Evolutionary conservation across 495 filamentous ascomycete species (phyloP), one percentile per base, ranked within the genome.

Genomic region (Pseudevernia furfuracea): DNA sequence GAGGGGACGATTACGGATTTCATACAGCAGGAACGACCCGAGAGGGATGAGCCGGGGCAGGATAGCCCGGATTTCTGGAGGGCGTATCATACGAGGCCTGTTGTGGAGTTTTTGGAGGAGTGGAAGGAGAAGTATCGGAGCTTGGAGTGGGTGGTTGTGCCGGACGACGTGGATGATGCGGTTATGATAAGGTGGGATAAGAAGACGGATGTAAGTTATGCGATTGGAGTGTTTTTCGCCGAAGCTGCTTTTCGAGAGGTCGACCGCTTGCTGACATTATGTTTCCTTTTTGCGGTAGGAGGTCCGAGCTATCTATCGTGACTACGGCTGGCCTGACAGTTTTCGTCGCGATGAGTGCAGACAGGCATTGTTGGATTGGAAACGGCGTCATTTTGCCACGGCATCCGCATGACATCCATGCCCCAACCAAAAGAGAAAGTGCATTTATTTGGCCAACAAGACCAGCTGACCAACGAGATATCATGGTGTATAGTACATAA

Each of bases 121-220:
- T 66, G 63, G 63, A 66, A 60, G 63, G 57, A 66, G 57, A 66
- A 66, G 56, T 66, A 60, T 60, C 56, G 63, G 30, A 61, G 63
- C 41, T 55, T 66, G 63, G 57, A 60, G 48, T 66, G 63, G 63
- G 58, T 66, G 56, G 41, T 60, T 23, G 57, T 66, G 57, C 63
- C 58, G 28, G 63, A 60, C 14, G 58, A 66, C 19, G 25, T 60
- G 32, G 14, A 60, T 61, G 63, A 66, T 66, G 63, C 57, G 21
- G 58, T 66, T 48, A 66, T 60, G 57, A 61, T 66, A 49, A 61
- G 57, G 46, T 38, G 48, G 38, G 63, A 66, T 32, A 36, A 66
- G 58, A 41, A 60, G 58, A 61, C 63, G 36, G 58, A 66, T 60
- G 63, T 66, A 66, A 61, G 63, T 61, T 61, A 30, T 59, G 48